phyloP scores from a whole-genome alignment of 345 rosid genomes.

The Pelargonium nanum region DNA sequence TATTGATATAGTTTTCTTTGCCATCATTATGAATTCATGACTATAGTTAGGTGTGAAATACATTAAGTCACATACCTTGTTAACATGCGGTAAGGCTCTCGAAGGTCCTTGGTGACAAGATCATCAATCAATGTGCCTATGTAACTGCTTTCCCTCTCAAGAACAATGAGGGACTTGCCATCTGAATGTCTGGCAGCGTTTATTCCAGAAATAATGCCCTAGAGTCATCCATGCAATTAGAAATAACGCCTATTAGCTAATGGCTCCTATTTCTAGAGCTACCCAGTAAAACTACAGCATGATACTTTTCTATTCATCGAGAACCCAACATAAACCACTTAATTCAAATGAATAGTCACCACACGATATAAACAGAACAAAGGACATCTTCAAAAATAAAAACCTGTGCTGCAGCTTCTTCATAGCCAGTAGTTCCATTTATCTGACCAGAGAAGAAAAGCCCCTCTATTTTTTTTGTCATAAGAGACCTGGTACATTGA shows the following conservation, averaged over 20 bases:
- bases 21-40: too few species aligned
- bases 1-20: too few species aligned
- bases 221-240: background rate
- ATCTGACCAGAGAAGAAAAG: constrained; percentile 99
- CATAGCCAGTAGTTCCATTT: constrained; percentile 97
- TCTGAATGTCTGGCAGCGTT: constrained; percentile 88
- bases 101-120: constrained; percentile 87
- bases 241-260: background rate
- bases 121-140: constrained; percentile 90
- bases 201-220: constrained; percentile 93
- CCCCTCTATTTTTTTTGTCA: constrained; percentile 88
- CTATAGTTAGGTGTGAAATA: too few species aligned
- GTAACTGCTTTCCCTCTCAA: constrained; percentile 95
- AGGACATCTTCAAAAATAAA: constrained; percentile 5
- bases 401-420: constrained; percentile 99
- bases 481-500: constrained; percentile 86
- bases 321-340: background rate
- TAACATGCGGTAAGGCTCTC: constrained; percentile 96
- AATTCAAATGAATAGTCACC: constrained; percentile 9
- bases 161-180: constrained; percentile 71
- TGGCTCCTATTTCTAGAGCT: background rate
- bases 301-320: background rate
- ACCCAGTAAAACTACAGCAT: background rate
- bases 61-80: constrained; percentile 46
- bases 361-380: constrained; percentile 11